A percentile compares a stretch with the other conserved stretches of the same genome.
Evolutionary conservation across 2,329 filamentous ascomycete species (phyloP).

Genomic region (Pseudogymnoascus sp.): DNA sequence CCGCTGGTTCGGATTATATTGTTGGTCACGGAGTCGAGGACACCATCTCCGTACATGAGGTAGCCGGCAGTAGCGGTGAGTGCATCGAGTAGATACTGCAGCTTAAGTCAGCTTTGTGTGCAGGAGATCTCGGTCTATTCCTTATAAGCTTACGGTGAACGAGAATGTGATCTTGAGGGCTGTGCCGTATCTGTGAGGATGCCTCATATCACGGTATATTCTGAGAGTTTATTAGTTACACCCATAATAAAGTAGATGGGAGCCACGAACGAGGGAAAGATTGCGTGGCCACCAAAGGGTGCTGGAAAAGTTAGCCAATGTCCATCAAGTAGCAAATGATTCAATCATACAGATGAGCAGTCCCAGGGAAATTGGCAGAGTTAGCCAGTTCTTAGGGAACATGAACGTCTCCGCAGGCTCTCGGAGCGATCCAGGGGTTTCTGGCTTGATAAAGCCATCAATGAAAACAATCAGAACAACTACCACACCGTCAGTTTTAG

Average conservation of each 20-base stretch:
- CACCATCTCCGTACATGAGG: slow-evolving; percentile 90
- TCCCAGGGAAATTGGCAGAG: slow-evolving; percentile 79
- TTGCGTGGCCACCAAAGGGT: slow-evolving; percentile 54
- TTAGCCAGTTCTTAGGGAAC: slow-evolving; percentile 78
- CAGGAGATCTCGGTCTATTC: background rate
- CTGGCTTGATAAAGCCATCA: slow-evolving; percentile 77
- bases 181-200: slow-evolving; percentile 59
- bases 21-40: slow-evolving; percentile 80
- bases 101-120: background rate
- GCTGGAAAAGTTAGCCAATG: slow-evolving; percentile 19
- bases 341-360: slow-evolving; percentile 63
- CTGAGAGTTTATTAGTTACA: slow-evolving; percentile 47
- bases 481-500: slow-evolving; percentile 32
- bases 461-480: slow-evolving; percentile 77
- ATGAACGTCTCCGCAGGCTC: slow-evolving; percentile 73
- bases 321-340: background rate
- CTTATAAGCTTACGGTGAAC: slow-evolving; percentile 57
- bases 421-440: slow-evolving; percentile 71
- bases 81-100: slow-evolving; percentile 67
- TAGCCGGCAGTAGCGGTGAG: slow-evolving; percentile 76
- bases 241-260: background rate
- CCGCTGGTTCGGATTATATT: slow-evolving; percentile 71
- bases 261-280: slow-evolving; percentile 49
- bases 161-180: slow-evolving; percentile 74
- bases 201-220: slow-evolving; percentile 68